Evolutionary conservation across 2,329 filamentous ascomycete species (phyloP), one percentile per base, ranked within the genome.

Genomic region (Microsporum canis): DNA sequence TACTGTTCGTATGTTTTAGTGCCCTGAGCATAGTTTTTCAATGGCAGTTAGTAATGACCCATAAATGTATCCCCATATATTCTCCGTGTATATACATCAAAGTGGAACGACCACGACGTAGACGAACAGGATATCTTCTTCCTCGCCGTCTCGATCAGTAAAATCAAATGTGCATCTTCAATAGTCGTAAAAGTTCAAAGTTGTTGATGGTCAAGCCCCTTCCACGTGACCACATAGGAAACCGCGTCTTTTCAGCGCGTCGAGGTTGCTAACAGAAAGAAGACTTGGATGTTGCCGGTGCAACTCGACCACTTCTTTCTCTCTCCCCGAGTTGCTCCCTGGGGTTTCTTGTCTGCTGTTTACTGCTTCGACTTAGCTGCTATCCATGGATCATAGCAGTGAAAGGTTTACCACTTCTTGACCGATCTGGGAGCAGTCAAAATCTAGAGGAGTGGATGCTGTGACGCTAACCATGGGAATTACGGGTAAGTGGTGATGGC

Each of bases 381-480:
- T n/a, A 55, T 10, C 51, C 51, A 55, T 55, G 51, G 51, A 34
- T 55, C 51, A 12, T 31, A 5, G 51, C 33, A 14, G 27, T 36
- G 8, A 14, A 55, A 36, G 33, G 14, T 34, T 43, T 57, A 43
- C 17, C 45, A 36, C 47, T 47, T 61, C 53, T n/a, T 57, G 4
- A 27, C 27, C 29, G 70, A 60, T 33, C 17, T 55, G 29, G 38
- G 41, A 34, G 59, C 64, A 62, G 63, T 58, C 43, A 60, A 61
- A 41, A 62, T 61, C 36, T 34, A 17, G 33, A 39, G 27, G 45
- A 59, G 31, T 58, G 33, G 34, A 58, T 14, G 10, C 23, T 56
- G 31, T 60, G 61, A 49, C 41, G 57, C 49, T 53, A 66, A 61
- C 3, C 55, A 78, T 78, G 76, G 76, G 76, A 63, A 78, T 78